Conservation (phyloP, 75 land plant genomes). For the Selaginella moellendorffii region DNA sequence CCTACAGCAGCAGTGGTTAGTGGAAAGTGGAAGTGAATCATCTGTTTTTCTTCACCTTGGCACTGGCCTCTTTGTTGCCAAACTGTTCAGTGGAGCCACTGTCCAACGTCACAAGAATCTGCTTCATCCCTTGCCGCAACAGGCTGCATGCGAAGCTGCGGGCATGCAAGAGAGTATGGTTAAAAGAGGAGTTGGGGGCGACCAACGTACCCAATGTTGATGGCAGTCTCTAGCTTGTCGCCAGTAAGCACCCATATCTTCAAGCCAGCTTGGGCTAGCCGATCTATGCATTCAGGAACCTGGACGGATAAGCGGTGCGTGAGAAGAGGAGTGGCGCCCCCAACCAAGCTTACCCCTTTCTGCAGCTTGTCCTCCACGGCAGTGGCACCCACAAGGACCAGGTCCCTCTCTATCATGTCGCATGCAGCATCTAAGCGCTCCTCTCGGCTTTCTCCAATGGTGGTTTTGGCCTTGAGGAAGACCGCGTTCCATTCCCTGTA, state of each 20-base stretch:
- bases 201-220: slow-evolving; percentile 74
- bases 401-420: slow-evolving; percentile 62
- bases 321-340: neutral
- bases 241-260: slow-evolving; percentile 90
- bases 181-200: too few relatives aligned
- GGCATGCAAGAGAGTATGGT: too few relatives aligned
- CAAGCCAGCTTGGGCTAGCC: slow-evolving; percentile 77
- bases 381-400: slow-evolving; percentile 71
- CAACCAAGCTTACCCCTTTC: slow-evolving; percentile 37
- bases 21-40: neutral
- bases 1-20: too few relatives aligned
- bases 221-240: slow-evolving; percentile 87
- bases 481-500: slow-evolving; percentile 57
- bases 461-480: slow-evolving; percentile 51
- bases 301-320: slow-evolving; percentile 10
- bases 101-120: slow-evolving; percentile 44
- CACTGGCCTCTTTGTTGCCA: slow-evolving; percentile 39
- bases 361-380: slow-evolving; percentile 83
- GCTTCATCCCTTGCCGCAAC: slow-evolving; percentile 77
- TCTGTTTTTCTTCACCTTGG: slow-evolving; percentile 51
- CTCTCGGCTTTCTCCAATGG: slow-evolving; percentile 58
- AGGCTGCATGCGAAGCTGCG: slow-evolving; percentile 81
- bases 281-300: slow-evolving; percentile 81
- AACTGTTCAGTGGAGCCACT: slow-evolving; percentile 35
- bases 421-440: slow-evolving; percentile 39